A percentile compares a stretch with the other conserved stretches of the same genome.
These are phyloP conservation scores for Vitis hybrid DNA, from an alignment of 177 flowering plant species.

Conservation along the genomic window DNA sequence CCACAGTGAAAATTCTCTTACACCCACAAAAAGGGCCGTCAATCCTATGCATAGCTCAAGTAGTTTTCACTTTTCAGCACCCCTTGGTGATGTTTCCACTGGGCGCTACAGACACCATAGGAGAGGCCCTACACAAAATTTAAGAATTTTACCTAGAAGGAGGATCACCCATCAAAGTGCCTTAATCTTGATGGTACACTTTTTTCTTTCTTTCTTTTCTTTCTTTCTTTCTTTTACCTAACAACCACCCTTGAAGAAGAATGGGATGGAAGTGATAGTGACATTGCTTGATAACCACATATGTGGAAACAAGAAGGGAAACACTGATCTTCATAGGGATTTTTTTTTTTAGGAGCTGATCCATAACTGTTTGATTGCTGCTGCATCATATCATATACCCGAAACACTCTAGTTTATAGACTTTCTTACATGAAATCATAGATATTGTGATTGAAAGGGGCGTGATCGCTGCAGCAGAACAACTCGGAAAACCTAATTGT, in stretches of 20 bases:
- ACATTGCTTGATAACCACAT: conserved; percentile 10
- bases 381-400: conserved; percentile 1
- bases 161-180: too few relatives aligned
- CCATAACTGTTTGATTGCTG: conserved; percentile 5
- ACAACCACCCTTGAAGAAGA: not conserved
- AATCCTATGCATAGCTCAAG: not conserved
- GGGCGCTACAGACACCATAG: too few relatives aligned
- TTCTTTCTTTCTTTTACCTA: not conserved
- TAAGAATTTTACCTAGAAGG: too few relatives aligned
- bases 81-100: not conserved
- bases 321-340: not conserved
- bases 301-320: conserved; percentile 2
- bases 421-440: conserved; percentile 1
- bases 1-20: not conserved
- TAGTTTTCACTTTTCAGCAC: not conserved
- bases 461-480: conserved; percentile 2
- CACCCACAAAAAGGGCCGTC: not conserved
- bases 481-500: not conserved
- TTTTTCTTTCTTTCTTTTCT: not conserved
- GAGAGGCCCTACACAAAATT: not conserved
- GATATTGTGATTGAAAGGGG: not conserved
- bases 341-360: not conserved
- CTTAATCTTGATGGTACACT: not conserved
- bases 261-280: conserved; percentile 9
- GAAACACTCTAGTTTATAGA: not conserved